Evolutionary conservation across 179 eudicot genomes (phyloP), one percentile per base, ranked within the genome.

Genomic region (Nepenthes alata): DNA sequence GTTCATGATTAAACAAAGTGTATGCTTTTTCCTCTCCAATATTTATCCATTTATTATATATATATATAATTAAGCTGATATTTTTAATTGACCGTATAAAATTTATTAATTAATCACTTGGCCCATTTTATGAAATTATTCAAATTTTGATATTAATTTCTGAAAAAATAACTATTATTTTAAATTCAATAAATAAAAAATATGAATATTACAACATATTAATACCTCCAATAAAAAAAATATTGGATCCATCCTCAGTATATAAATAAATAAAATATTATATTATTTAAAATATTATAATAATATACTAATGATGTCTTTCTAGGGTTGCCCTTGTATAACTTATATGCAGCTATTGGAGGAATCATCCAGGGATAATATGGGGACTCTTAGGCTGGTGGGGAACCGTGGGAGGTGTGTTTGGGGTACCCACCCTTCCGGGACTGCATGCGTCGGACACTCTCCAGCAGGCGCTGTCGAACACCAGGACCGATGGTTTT

Each of bases 381-480:
- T 86, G 82, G 76, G 88, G 95, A 3, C 51, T 83, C 8, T 57
- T 91, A 13, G 95, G 96, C 2, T 89, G 81, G 78, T 80, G 74
- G 74, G 95, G 84, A 50, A 84, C 95, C 5, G 44, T 83, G 2
- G 96, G 98, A 13, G 67, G 85, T 14, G 63, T 80, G 34, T 78
- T 86, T 7, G 88, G 96, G 6, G 54, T 58, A 12, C 6, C 75
- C n/a, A 53, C 74, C 39, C 44, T 76, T n/a, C 89, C 89, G 11
- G 89, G 84, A 4, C 37, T 78, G 35, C 78, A 70, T 35, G n/a
- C 71, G 25, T 25, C 77, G 11, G 73, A 36, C 62, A 84, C 75
- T 67, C 67, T 91, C 34, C 73, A 81, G 52, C 69, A 89, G 61
- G 87, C 87, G 2, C 88, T 91, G 2, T 75, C 75, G 45, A 84